phyloP scores from a whole-genome alignment of 1,284 basidiomycete genomes.

The Leccinum griseonigrum region DNA sequence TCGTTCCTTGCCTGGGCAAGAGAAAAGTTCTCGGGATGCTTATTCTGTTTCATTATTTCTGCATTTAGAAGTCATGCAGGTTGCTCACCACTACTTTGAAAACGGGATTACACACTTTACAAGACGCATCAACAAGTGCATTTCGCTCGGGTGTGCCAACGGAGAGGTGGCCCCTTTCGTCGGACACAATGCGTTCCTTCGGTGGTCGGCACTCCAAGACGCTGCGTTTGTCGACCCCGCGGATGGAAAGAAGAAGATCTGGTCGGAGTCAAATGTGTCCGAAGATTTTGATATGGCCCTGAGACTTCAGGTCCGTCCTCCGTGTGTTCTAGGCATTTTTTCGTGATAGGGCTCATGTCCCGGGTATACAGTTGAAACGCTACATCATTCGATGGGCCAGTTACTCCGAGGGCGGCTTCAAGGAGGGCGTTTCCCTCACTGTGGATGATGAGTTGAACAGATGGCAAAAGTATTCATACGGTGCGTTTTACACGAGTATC shows the following conservation, averaged over 20 bases:
- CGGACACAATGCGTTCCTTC: slow-evolving; percentile 85
- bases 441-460: slow-evolving; percentile 79
- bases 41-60: neutral
- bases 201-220: slow-evolving; percentile 84
- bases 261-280: slow-evolving; percentile 83
- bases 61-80: slow-evolving; percentile 74
- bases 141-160: slow-evolving; percentile 72
- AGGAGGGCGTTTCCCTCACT: slow-evolving; percentile 83
- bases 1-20: neutral
- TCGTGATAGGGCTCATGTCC: neutral
- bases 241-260: slow-evolving; percentile 66
- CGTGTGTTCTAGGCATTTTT: neutral
- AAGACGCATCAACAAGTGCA: slow-evolving; percentile 72
- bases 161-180: slow-evolving; percentile 86
- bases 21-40: neutral
- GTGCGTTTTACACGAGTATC: slow-evolving; percentile 44
- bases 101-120: slow-evolving; percentile 86
- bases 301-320: slow-evolving; percentile 13
- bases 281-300: slow-evolving; percentile 89
- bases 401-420: slow-evolving; percentile 79
- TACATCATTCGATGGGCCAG: slow-evolving; percentile 84
- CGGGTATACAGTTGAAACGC: slow-evolving; percentile 45
- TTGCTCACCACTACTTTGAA: slow-evolving; percentile 84
- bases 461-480: slow-evolving; percentile 88
- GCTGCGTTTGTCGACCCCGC: slow-evolving; percentile 63